Base-by-base conservation (phyloP, 2,329 filamentous ascomycete genomes). In the Colletotrichum chrysophilum region DNA sequence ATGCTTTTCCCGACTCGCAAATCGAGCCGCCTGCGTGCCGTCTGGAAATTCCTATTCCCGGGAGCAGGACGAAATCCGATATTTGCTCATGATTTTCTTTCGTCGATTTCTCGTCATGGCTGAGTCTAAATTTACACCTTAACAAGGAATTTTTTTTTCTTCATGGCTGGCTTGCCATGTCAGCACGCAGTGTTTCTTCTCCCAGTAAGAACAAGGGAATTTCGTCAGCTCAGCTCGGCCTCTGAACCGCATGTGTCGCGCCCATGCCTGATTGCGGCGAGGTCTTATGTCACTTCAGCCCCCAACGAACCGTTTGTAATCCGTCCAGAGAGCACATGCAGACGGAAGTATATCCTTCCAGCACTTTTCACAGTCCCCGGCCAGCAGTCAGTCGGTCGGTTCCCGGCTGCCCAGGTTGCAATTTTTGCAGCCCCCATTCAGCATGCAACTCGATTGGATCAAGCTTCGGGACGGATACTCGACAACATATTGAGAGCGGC, bases 241-340 rank as follows among this genome's bases (percentile, higher is more conserved):
- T 28, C 38, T 64, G 66, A 43, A 61, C 56, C 21, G 71, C 73
- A 73, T 66, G 73, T 73, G 62, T 75, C 69, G 69, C 28, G 56
- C 28, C 73, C 30, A 56, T 67, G 69, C 69, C 56, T 58, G 62
- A 67, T 48, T 67, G 55, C 62, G 43, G 70, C 64, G 58, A 73
- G 21, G 60, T 26, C 34, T 26, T 73, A 68, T 73, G 74, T 73
- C 74, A 75, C 64, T 69, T 73, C 34, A 52, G 64, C 64, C 73
- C 64, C 56, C 69, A 71, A 73, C 30, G 43, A 68, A 65, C 74
- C 70, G 56, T 55, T 67, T 66, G 32, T 69, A 10, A 13, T 64
- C 28, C 24, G 24, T n/a, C 28, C 24, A 43, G n/a, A 38, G 34
- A 30, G 60, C 34, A 64, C 4, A 30, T 16, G 30, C 61, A 24